A percentile compares a stretch with the other conserved stretches of the same genome.
phyloP scores from a whole-genome alignment of 345 rosid genomes.

The Hibiscus trionum region DNA sequence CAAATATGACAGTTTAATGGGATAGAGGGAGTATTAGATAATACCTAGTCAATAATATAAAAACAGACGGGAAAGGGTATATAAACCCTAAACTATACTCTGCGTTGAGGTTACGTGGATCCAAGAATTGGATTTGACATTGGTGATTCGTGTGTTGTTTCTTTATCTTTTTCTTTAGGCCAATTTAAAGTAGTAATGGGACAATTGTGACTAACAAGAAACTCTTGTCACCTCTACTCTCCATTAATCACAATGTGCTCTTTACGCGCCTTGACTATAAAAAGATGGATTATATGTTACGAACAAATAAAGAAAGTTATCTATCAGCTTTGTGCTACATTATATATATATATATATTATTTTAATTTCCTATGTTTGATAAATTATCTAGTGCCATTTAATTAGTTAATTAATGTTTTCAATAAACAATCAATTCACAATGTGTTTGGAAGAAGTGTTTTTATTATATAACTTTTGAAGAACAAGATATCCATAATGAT shows the following conservation, averaged over 20 bases:
- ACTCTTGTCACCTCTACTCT: background rate
- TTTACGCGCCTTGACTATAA: background rate
- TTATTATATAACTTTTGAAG: constrained; percentile 3
- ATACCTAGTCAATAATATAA: background rate
- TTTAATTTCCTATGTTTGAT: background rate
- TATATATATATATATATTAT: background rate
- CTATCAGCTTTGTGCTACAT: too few species aligned
- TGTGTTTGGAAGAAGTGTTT: background rate
- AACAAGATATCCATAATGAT: constrained; percentile 10
- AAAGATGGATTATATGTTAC: too few species aligned
- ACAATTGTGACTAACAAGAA: constrained; percentile 5
- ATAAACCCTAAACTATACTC: constrained; percentile 19
- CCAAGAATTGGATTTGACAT: constrained; percentile 27
- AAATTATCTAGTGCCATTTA: background rate
- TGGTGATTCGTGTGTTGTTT: constrained; percentile 20
- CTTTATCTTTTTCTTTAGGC: background rate
- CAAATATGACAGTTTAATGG: too few species aligned
- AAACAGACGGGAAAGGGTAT: constrained; percentile 6
- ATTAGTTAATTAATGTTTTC: background rate
- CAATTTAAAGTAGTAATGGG: background rate
- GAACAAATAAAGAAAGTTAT: too few species aligned
- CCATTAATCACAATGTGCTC: background rate
- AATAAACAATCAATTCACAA: background rate
- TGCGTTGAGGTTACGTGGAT: constrained; percentile 32
- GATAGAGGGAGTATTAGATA: too few species aligned